phyloP scores from a whole-genome alignment of 306 rosid species.

The Cicer judaicum region DNA sequence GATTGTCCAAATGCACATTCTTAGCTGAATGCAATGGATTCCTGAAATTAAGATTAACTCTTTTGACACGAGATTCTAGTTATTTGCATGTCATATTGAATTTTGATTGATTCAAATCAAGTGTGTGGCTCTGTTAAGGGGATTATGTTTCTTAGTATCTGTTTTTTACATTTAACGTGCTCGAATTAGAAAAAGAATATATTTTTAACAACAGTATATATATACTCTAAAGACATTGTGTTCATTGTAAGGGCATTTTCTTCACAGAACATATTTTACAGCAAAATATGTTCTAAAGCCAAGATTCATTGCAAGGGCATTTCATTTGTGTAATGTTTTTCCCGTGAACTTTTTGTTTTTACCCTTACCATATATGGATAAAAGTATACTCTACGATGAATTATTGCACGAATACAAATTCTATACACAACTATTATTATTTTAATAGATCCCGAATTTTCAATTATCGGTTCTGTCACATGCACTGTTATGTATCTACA shows the following conservation, averaged over 20 bases:
- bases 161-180: not conserved
- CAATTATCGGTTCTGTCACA: not conserved
- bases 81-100: not conserved
- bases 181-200: not conserved
- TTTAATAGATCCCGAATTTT: not conserved
- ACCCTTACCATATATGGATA: not conserved
- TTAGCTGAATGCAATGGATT: conserved; percentile 6
- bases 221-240: not conserved
- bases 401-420: not conserved
- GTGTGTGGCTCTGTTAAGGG: not conserved
- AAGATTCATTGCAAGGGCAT: not conserved
- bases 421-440: not conserved
- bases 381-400: not conserved
- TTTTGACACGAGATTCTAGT: not conserved
- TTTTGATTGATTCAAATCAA: not conserved
- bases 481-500: not conserved
- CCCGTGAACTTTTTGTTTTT: not conserved
- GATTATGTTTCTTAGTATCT: not conserved
- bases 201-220: not conserved
- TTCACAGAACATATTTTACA: not conserved
- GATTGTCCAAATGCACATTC: conserved; percentile 39
- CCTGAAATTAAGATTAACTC: not conserved
- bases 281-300: not conserved
- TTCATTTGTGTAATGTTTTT: not conserved
- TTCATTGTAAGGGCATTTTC: not conserved